Conservation (phyloP, 148 eudicot species). For the Mesembryanthemum crystallinum region DNA sequence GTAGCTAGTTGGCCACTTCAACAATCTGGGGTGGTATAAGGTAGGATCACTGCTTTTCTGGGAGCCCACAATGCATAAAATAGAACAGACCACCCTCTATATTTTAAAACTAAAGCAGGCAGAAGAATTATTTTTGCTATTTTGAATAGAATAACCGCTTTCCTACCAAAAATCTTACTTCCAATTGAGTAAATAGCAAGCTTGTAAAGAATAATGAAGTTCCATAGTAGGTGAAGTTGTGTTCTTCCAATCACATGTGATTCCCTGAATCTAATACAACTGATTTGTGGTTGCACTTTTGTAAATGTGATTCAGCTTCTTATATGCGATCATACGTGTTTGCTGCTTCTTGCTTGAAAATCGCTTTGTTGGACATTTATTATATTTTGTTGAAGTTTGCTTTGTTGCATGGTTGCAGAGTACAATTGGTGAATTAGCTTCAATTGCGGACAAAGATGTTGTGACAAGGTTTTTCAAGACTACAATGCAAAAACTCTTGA, state of each 20-base stretch:
- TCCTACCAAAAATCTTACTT: neutral
- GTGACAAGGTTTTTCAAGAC: slow-evolving; percentile 43
- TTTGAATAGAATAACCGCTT: neutral
- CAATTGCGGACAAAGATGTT: slow-evolving; percentile 58
- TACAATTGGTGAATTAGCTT: slow-evolving; percentile 74
- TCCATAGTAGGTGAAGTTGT: no score
- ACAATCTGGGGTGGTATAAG: neutral
- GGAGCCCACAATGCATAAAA: neutral
- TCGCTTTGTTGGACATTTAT: neutral
- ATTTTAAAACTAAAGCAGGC: no score
- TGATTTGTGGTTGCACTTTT: neutral
- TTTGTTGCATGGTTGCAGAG: slow-evolving; percentile 36
- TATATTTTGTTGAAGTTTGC: slow-evolving; percentile 4
- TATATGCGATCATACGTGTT: neutral
- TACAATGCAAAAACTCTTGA: slow-evolving; percentile 59
- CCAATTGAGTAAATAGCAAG: neutral
- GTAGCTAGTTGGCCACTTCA: neutral
- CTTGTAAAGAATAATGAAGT: neutral
- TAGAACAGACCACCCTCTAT: neutral
- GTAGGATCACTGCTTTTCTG: neutral
- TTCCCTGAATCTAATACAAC: neutral
- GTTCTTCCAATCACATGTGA: no score
- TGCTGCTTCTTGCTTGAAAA: neutral
- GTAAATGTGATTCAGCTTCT: neutral
- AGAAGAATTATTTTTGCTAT: no score